A percentile compares a stretch with the other conserved stretches of the same genome.
Conservation (phyloP, 495 filamentous ascomycete genomes). For the Penicillium daleae region DNA sequence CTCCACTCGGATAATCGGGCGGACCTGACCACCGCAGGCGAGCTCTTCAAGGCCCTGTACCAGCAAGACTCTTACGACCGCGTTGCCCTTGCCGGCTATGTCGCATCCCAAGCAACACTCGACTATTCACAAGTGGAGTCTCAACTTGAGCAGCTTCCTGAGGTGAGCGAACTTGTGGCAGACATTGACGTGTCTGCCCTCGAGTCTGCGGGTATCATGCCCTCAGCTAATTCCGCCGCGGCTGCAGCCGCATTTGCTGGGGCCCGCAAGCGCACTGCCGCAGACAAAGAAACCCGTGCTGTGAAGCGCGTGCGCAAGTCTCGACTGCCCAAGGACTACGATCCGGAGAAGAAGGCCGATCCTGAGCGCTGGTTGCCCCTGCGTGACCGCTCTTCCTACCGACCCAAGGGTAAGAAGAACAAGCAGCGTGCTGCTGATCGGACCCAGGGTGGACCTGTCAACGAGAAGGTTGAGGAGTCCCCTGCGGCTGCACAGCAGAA, state of each 20-base stretch:
- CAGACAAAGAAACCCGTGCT: slow-evolving; percentile 48
- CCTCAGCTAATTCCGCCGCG: slow-evolving; percentile 48
- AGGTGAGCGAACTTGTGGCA: slow-evolving; percentile 65
- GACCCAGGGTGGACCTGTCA: slow-evolving; percentile 83
- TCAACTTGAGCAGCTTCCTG: slow-evolving; percentile 65
- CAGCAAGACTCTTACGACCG: slow-evolving; percentile 64
- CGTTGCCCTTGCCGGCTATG: slow-evolving; percentile 73
- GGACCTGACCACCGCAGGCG: slow-evolving; percentile 69
- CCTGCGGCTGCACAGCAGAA: slow-evolving; percentile 50
- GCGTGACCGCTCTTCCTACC: slow-evolving; percentile 82
- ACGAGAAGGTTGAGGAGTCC: slow-evolving; percentile 68
- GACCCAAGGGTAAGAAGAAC: slow-evolving; percentile 88
- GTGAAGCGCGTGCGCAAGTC: slow-evolving; percentile 71
- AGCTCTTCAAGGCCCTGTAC: slow-evolving; percentile 73
- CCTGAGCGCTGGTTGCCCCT: slow-evolving; percentile 93
- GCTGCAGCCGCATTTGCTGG: slow-evolving; percentile 44
- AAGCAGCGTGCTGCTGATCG: slow-evolving; percentile 76
- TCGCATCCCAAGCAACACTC: slow-evolving; percentile 77
- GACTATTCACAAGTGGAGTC: slow-evolving; percentile 62
- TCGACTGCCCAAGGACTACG: slow-evolving; percentile 78
- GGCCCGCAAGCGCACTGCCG: slow-evolving; percentile 61
- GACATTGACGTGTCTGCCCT: slow-evolving; percentile 71
- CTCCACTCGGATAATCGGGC: slow-evolving; percentile 69
- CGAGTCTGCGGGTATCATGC: slow-evolving; percentile 75
- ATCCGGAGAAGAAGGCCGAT: slow-evolving; percentile 73